Evolutionary conservation across 495 filamentous ascomycete genomes (phyloP), one percentile per base, ranked within the genome.

Genomic region (Talaromyces borbonicus): DNA sequence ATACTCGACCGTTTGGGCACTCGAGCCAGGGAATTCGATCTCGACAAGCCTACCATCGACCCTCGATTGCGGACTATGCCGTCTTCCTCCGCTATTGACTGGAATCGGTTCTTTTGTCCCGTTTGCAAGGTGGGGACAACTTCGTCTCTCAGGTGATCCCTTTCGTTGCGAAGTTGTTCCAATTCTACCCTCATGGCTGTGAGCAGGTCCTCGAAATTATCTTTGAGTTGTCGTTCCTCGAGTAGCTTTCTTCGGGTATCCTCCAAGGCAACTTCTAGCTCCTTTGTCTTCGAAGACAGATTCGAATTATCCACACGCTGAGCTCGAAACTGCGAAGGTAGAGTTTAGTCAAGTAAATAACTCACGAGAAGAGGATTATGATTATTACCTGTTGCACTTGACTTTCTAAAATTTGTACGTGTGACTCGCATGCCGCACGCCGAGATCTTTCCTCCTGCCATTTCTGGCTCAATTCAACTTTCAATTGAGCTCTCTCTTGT

Each of bases 201-300:
- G 24, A 95, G 71, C 30, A 97, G 71, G 58, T 95, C 90, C 59
- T 95, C 88, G 56, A 95, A 92, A 53, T 92, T 97, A 58, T 87
- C 85, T 57, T 94, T 96, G 48, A 83, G 78, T 58, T 85, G 79
- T 24, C 85, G 74, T 63, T 98, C 93, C 56, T 96, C 89, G 3
- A 74, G 71, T 14, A 97, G 72, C 55, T 85, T 83, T 48, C 92
- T 77, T 39, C 83, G 78, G 42, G 87, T 72, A 48, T 89, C 85
- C 48, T 96, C 87, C 42, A 95, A 74, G 3, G 77, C 75, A 45
- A 56, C 68, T 60, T 97, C 90, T 11, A 98, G 70, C 56, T 95
- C 85, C 52, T 75, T 78, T 8, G 61, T 62, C 48, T 63, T 66
- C 7, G 67, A 68, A 9, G 61, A 60, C 22, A 68, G 39, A 47